Conservation (phyloP, 148 eudicot genomes). For the Cornus kousa region DNA sequence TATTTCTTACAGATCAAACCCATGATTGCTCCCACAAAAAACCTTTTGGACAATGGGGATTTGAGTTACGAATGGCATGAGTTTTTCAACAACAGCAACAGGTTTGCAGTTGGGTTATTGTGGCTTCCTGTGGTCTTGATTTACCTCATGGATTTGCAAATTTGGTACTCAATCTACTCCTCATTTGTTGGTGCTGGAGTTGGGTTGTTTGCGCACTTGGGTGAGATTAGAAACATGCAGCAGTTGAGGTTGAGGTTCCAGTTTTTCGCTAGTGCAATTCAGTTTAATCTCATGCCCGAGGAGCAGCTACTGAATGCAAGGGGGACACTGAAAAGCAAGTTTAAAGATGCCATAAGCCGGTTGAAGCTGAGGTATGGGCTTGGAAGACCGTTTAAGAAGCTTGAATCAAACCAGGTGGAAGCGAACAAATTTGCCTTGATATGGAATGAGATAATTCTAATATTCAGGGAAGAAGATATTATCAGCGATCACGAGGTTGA, state of each 20-base stretch:
- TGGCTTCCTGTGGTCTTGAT: conserved; percentile 92
- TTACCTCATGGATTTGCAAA: conserved; percentile 86
- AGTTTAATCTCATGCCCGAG: conserved; percentile 92
- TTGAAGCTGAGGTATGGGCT: conserved; percentile 86
- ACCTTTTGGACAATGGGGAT: conserved; percentile 38
- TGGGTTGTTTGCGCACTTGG: conserved; percentile 83
- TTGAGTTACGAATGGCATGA: conserved; percentile 73
- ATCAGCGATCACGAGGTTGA: conserved; percentile 74
- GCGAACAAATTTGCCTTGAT: conserved; percentile 86
- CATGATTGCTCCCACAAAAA: conserved; percentile 63
- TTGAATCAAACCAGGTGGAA: conserved; percentile 89
- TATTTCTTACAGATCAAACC: conserved; percentile 87
- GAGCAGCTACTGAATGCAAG: conserved; percentile 74
- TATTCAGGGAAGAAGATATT: conserved; percentile 89
- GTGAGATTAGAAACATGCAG: conserved; percentile 87
- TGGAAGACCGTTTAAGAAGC: conserved; percentile 81
- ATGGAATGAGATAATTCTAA: conserved; percentile 85
- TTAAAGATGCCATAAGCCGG: conserved; percentile 64
- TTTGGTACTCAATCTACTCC: conserved; percentile 92
- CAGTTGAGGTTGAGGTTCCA: conserved; percentile 91
- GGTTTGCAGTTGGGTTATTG: conserved; percentile 73
- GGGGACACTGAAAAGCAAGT: conserved; percentile 58
- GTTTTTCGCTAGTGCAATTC: conserved; percentile 93
- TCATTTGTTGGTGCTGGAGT: conserved; percentile 77
- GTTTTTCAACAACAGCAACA: conserved; percentile 64